Percentiles rank a stretch among this genome's conserved stretches.
These are phyloP conservation scores for Meredithiella fracta DNA, from an alignment of 2,329 filamentous ascomycete species.

Conservation along the genomic window DNA sequence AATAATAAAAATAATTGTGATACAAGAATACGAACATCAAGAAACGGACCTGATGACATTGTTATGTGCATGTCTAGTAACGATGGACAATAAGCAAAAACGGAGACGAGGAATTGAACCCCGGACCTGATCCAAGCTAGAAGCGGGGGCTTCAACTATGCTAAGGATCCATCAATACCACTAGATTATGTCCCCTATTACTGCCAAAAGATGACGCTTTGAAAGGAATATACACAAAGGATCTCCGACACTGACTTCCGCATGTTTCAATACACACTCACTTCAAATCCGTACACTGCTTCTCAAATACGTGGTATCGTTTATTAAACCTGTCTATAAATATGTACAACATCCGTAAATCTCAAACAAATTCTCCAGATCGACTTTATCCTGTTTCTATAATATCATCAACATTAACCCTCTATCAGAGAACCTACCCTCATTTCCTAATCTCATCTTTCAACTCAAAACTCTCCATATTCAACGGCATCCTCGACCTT, in stretches of 20 bases:
- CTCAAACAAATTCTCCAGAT: too few species aligned
- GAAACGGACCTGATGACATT: too few species aligned
- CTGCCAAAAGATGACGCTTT: not conserved
- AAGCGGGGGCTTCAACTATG: not conserved
- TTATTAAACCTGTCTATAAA: too few species aligned
- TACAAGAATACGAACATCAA: too few species aligned
- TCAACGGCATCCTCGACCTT: not conserved
- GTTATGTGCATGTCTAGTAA: too few species aligned
- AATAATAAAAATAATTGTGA: not conserved
- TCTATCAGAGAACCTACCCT: not conserved
- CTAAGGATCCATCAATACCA: constrained; percentile 9
- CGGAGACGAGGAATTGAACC: constrained; percentile 15
- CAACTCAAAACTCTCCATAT: not conserved
- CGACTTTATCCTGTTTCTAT: too few species aligned
- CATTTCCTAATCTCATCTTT: not conserved
- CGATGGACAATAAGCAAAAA: too few species aligned
- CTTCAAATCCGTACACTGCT: too few species aligned
- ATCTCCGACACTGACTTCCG: too few species aligned
- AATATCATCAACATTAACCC: not conserved
- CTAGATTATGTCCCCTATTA: constrained; percentile 3
- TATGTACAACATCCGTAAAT: too few species aligned
- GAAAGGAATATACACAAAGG: not conserved
- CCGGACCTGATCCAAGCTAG: constrained; percentile 14
- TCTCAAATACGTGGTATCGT: too few species aligned
- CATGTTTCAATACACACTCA: too few species aligned